These are phyloP conservation scores for Myxozyma melibiosi DNA, from an alignment of 805 yeast species.

Conservation along the genomic window DNA sequence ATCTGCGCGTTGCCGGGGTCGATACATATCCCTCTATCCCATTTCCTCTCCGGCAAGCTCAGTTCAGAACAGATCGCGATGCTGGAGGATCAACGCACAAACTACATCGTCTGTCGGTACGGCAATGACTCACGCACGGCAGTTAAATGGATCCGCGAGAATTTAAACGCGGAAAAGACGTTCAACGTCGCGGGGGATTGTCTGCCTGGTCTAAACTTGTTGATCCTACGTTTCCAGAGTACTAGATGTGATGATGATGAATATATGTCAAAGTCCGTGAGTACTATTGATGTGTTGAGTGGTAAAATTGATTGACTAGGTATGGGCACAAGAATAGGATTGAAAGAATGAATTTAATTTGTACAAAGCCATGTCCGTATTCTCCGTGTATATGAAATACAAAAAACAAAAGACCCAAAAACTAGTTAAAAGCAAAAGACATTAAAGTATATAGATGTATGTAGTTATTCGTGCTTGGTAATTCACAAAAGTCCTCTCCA, in stretches of 20 bases:
- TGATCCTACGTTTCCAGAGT: conserved; percentile 64
- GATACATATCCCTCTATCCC: conserved; percentile 60
- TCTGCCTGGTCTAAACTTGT: conserved; percentile 63
- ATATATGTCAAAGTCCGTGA: background rate
- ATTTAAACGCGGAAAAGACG: conserved; percentile 52
- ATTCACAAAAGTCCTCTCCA: conserved; percentile 22
- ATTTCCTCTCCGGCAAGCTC: conserved; percentile 24
- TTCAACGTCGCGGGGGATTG: conserved; percentile 81
- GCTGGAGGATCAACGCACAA: conserved; percentile 16
- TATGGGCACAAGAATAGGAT: too few relatives aligned
- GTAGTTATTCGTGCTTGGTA: background rate
- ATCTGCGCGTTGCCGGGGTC: conserved; percentile 65
- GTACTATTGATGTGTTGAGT: background rate
- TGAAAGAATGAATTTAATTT: background rate
- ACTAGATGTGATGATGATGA: conserved; percentile 43
- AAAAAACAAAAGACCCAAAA: background rate
- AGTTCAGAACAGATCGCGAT: conserved; percentile 3
- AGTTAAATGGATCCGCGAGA: conserved; percentile 55
- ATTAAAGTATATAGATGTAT: background rate
- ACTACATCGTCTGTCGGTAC: conserved; percentile 71
- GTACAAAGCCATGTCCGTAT: background rate
- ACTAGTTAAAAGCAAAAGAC: background rate
- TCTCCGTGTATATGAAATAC: background rate
- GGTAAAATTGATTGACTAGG: too few relatives aligned
- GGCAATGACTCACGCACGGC: conserved; percentile 93